Evolutionary conservation across 75 land plant species (phyloP), one percentile per base, ranked within the genome.

Genomic region (Pseudotsuga menziesii): DNA sequence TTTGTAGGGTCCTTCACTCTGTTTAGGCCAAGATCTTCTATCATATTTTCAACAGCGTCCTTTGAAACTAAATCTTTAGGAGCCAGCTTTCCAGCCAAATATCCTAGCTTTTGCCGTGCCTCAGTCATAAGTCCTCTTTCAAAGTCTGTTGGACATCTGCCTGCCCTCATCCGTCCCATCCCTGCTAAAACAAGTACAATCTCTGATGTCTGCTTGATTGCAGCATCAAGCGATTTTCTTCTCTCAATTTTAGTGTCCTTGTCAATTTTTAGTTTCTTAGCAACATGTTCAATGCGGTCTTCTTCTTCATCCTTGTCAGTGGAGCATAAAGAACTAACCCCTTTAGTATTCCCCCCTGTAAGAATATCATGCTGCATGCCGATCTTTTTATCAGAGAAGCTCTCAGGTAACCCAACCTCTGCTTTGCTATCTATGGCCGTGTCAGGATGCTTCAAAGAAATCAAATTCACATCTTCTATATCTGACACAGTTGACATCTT

Each of bases 141-240:
- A 44, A 77, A 76, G 1, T 58, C 78, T 12, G 84, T 91, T 41
- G 93, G 92, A 4, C 54, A 57, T 76, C 70, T 75, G 35, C 98
- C 93, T 72, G 86, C 96, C 59, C 98, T 70, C 80, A 95, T 76
- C 74, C 60, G 66, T 73, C 74, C 85, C 86, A 91, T 82, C 19
- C 89, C 88, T 58, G 93, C 80, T 77, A 95, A 58, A 32, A 93
- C 89, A 87, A 93, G 67, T 73, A 95, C 89, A 12, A 93, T 86
- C 87, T 95, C 98, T 79, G 96, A 92, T 19, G 92, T 87, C 56
- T 88, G 77, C 83, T 79, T 83, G 67, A 89, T n/a, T 3, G 73
- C 55, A 58, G 56, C 19, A 48, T 83, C 78, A 19, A 85, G 72
- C 2, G 52, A 41, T 44, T 44, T 44, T 44, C 0, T 44, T 44